Conservation (phyloP, 1,284 basidiomycete species). For the Pseudozyma thailandica region DNA sequence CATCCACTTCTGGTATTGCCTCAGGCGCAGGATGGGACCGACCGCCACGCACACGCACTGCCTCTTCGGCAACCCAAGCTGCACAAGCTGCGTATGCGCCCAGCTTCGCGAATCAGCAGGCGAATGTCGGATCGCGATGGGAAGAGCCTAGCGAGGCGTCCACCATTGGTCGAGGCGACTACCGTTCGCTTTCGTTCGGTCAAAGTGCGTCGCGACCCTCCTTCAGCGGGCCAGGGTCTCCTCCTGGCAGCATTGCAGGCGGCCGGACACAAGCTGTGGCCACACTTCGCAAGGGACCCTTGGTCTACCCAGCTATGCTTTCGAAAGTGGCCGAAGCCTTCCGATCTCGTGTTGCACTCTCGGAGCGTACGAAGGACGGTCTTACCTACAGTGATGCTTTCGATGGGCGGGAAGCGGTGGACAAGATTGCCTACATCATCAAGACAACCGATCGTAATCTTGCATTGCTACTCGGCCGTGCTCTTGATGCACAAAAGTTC, state of each 20-base stretch:
- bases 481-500: slow-evolving; percentile 97
- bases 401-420: slow-evolving; percentile 94
- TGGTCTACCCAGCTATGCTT: slow-evolving; percentile 92
- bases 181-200: slow-evolving; percentile 49
- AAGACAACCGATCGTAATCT: slow-evolving; percentile 97
- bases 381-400: slow-evolving; percentile 96
- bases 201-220: slow-evolving; percentile 31
- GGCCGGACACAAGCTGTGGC: slow-evolving; percentile 8
- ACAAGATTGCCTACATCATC: slow-evolving; percentile 96
- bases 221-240: slow-evolving; percentile 29
- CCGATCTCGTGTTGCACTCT: slow-evolving; percentile 79
- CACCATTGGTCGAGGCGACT: slow-evolving; percentile 37
- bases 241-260: slow-evolving; percentile 40
- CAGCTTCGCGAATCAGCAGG: slow-evolving; percentile 36
- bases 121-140: slow-evolving; percentile 14
- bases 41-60: slow-evolving; percentile 50
- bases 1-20: slow-evolving; percentile 10
- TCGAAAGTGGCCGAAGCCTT: slow-evolving; percentile 95
- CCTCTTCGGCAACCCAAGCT: slow-evolving; percentile 55
- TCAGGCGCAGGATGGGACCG: slow-evolving; percentile 35
- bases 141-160: slow-evolving; percentile 28
- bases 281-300: slow-evolving; percentile 43
- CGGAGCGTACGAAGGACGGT: slow-evolving; percentile 90
- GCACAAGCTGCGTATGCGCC: slow-evolving; percentile 54
- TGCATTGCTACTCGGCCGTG: slow-evolving; percentile 89